Percentiles rank a stretch among this genome's conserved stretches.
Evolutionary conservation across 1,284 basidiomycete species (phyloP).

Genomic region (Moesziomyces antarcticus): DNA sequence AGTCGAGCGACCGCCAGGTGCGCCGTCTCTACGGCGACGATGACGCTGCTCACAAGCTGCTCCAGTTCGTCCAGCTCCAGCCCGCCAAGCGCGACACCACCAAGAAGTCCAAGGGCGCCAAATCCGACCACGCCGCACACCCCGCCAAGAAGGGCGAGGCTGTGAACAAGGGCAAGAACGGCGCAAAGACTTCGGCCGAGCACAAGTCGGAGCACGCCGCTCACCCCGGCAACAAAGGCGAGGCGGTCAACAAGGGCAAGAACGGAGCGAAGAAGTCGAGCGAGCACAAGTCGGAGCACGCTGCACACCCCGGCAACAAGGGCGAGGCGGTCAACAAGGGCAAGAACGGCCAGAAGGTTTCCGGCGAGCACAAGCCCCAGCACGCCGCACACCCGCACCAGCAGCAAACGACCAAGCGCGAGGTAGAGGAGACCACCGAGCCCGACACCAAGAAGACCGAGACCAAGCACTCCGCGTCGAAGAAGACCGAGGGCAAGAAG

Average conservation of each 20-base stretch:
- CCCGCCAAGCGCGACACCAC: slow-evolving; percentile 8
- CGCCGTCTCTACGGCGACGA: slow-evolving; percentile 22
- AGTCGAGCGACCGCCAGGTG: slow-evolving; percentile 13
- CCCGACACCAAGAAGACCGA: neutral
- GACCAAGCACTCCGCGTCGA: slow-evolving; percentile 1
- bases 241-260: slow-evolving; percentile 12
- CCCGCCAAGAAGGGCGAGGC: slow-evolving; percentile 3
- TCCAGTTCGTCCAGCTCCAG: slow-evolving; percentile 18
- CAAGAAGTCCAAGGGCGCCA: slow-evolving; percentile 1
- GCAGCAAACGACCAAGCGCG: slow-evolving; percentile 1
- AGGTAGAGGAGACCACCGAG: slow-evolving; percentile 2
- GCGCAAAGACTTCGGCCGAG: neutral
- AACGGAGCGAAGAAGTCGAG: slow-evolving; percentile 11
- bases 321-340: slow-evolving; percentile 9
- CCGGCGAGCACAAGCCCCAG: slow-evolving; percentile 3
- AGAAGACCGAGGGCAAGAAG: neutral
- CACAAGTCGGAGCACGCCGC: neutral
- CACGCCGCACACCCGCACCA: slow-evolving; percentile 4
- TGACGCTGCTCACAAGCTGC: slow-evolving; percentile 13
- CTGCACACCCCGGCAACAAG: neutral
- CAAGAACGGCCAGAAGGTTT: slow-evolving; percentile 17
- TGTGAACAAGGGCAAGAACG: neutral
- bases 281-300: slow-evolving; percentile 7
- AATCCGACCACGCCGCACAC: neutral
- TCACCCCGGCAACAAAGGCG: slow-evolving; percentile 6